Conservation (phyloP, 371 early-diverging fungal species). For the Cokeromyces recurvatus region DNA sequence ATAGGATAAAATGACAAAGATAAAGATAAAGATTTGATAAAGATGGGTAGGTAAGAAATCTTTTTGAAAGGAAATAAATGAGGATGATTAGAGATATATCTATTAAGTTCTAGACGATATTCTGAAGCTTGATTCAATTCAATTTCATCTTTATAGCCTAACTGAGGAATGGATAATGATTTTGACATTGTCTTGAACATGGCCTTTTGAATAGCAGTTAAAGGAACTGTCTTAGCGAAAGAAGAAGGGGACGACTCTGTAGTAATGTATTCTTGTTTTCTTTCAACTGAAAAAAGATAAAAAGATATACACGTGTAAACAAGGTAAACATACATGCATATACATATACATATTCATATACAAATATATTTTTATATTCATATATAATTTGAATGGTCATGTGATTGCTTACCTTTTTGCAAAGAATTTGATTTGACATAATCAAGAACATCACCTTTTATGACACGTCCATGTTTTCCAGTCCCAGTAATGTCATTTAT, state of each 20-base stretch:
- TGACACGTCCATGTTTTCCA: constrained; percentile 12
- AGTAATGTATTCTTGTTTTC: neutral
- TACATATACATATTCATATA: no score
- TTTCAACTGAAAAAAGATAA: neutral
- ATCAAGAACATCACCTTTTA: constrained; percentile 15
- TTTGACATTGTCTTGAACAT: constrained; percentile 94
- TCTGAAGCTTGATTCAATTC: constrained; percentile 58
- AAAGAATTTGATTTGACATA: constrained; percentile 2
- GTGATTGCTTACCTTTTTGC: constrained; percentile 2
- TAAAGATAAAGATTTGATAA: constrained; percentile 84
- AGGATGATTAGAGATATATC: constrained; percentile 27
- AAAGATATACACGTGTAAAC: no score
- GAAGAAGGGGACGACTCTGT: no score
- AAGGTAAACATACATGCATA: no score
- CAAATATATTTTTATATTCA: no score
- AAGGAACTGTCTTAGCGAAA: constrained; percentile 39
- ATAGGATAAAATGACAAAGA: constrained; percentile 79
- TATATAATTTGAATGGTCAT: neutral
- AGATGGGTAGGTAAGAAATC: constrained; percentile 89
- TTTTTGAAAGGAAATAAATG: constrained; percentile 53
- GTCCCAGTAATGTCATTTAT: constrained; percentile 45
- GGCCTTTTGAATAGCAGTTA: constrained; percentile 81
- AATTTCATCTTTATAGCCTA: constrained; percentile 90
- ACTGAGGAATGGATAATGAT: constrained; percentile 88
- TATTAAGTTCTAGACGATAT: constrained; percentile 67